Conservation (phyloP, 139 green algal species). For the Tetraselmis chui region DNA sequence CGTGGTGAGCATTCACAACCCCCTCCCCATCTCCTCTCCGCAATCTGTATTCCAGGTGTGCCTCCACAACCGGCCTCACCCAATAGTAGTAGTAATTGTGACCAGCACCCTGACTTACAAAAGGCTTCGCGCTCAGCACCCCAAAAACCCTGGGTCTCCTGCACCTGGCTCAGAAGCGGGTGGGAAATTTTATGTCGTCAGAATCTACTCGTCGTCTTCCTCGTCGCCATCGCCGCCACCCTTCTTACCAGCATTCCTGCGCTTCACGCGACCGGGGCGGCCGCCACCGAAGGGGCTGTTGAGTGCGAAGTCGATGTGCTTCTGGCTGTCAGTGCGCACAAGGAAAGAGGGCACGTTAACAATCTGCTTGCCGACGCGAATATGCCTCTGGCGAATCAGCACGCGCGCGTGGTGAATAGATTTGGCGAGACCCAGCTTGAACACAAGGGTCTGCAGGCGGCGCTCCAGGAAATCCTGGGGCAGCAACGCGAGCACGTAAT, state of each 20-base stretch:
- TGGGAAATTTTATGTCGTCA: too few species aligned
- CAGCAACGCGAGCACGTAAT: conserved; percentile 97
- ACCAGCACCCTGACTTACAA: too few species aligned
- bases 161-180: too few species aligned
- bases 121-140: too few species aligned
- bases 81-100: too few species aligned
- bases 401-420: conserved; percentile 97
- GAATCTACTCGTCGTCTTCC: neutral
- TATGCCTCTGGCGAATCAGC: conserved; percentile 97
- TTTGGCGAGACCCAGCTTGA: conserved; percentile 99
- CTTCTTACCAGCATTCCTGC: conserved; percentile 31
- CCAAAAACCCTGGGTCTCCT: too few species aligned
- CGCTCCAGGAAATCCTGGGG: conserved; percentile 83
- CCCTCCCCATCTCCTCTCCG: too few species aligned
- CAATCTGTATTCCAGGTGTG: too few species aligned
- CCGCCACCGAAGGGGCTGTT: conserved; percentile 95
- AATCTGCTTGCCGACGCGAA: conserved; percentile 99
- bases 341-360: conserved; percentile 98
- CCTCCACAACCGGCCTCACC: too few species aligned
- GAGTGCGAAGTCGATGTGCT: conserved; percentile 99
- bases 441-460: conserved; percentile 94
- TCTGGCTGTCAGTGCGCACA: conserved; percentile 96
- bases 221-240: neutral
- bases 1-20: too few species aligned
- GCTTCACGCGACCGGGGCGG: conserved; percentile 91